These are phyloP conservation scores for Teratosphaeria nubilosa DNA, from an alignment of 2,329 filamentous ascomycete genomes.

Conservation along the genomic window DNA sequence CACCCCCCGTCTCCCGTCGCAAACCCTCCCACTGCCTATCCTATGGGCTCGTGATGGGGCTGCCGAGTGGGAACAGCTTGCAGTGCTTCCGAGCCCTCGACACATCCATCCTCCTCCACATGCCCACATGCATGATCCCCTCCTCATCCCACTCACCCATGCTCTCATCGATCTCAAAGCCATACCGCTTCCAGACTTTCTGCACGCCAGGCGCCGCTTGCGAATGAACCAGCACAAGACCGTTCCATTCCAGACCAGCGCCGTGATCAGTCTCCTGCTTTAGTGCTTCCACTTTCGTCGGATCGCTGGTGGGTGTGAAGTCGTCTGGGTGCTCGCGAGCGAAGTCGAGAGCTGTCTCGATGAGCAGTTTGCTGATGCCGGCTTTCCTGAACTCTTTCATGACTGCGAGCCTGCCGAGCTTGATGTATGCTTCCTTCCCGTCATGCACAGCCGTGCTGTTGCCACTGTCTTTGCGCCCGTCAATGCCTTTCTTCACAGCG, in stretches of 20 bases:
- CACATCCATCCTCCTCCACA: slow-evolving; percentile 52
- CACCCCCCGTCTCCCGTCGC: background rate
- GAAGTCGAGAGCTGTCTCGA: slow-evolving; percentile 60
- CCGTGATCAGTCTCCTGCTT: slow-evolving; percentile 18
- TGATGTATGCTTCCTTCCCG: slow-evolving; percentile 65
- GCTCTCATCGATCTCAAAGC: slow-evolving; percentile 61
- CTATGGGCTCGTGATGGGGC: slow-evolving; percentile 1
- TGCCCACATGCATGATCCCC: slow-evolving; percentile 73
- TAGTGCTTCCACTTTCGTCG: slow-evolving; percentile 23
- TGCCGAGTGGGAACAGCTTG: slow-evolving; percentile 4
- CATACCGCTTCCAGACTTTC: slow-evolving; percentile 57
- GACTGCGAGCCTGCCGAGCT: slow-evolving; percentile 69
- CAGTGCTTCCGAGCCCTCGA: slow-evolving; percentile 15
- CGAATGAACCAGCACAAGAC: slow-evolving; percentile 69
- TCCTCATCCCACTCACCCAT: slow-evolving; percentile 77
- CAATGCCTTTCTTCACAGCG: slow-evolving; percentile 11
- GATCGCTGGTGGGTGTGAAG: slow-evolving; percentile 29
- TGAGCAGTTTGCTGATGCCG: slow-evolving; percentile 55
- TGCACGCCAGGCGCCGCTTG: slow-evolving; percentile 50
- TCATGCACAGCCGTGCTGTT: slow-evolving; percentile 44
- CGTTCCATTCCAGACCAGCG: slow-evolving; percentile 52
- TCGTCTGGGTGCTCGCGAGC: slow-evolving; percentile 48
- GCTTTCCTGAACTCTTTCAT: slow-evolving; percentile 35
- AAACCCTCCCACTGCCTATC: background rate
- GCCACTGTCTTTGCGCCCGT: slow-evolving; percentile 12